phyloP scores from a whole-genome alignment of 2,329 filamentous ascomycete genomes.

The Hymenoscyphus salicellus region DNA sequence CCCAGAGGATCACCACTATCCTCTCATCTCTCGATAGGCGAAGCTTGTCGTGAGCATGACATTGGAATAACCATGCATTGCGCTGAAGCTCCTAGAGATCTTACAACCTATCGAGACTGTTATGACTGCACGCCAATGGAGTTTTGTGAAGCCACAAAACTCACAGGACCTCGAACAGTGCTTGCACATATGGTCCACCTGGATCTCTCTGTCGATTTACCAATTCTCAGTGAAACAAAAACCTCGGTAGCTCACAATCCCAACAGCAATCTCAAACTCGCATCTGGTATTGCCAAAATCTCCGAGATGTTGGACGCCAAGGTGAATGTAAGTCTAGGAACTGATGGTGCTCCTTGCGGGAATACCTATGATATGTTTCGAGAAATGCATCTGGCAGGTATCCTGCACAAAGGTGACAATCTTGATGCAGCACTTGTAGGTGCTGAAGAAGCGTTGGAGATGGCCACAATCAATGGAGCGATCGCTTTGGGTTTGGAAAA shows the following conservation, averaged over 20 bases:
- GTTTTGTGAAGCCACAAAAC: constrained; percentile 40
- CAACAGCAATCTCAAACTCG: constrained; percentile 51
- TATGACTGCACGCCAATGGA: constrained; percentile 45
- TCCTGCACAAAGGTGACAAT: constrained; percentile 46
- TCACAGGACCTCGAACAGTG: constrained; percentile 44
- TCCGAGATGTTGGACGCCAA: constrained; percentile 43
- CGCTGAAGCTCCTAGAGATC: constrained; percentile 43
- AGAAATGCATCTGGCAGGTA: constrained; percentile 51
- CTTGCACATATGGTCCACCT: constrained; percentile 53
- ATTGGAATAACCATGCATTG: constrained; percentile 49
- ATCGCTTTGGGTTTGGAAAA: constrained; percentile 49
- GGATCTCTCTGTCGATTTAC: constrained; percentile 42
- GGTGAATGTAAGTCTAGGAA: constrained; percentile 49
- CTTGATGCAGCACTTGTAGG: constrained; percentile 43
- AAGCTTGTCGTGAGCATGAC: constrained; percentile 38
- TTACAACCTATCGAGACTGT: constrained; percentile 38
- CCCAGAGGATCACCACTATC: constrained; percentile 44
- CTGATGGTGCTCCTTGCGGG: constrained; percentile 52
- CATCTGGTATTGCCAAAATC: constrained; percentile 47
- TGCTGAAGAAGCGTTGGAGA: constrained; percentile 47
- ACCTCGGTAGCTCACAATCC: constrained; percentile 51
- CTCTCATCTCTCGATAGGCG: constrained; percentile 42
- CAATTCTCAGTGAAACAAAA: constrained; percentile 39
- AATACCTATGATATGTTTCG: constrained; percentile 51
- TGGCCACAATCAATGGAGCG: constrained; percentile 52